Evolutionary conservation across 2,329 filamentous ascomycete genomes (phyloP).

Genomic region (Phaeomoniella chlamydospora): DNA sequence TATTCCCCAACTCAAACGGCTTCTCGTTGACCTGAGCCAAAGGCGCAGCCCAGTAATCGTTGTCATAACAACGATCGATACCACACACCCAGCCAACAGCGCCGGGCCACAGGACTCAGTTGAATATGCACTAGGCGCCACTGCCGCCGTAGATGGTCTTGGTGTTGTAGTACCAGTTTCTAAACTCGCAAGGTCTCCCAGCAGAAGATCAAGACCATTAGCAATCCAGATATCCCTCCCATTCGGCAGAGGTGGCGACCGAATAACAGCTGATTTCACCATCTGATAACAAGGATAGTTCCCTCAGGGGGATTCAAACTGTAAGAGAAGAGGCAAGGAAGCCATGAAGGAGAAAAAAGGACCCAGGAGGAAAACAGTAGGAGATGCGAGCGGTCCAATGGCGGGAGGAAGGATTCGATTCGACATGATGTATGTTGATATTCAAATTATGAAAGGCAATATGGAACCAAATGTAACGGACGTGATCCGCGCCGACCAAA

Average conservation of each 20-base stretch:
- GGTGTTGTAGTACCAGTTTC: neutral
- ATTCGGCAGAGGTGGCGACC: neutral
- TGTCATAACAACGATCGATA: neutral
- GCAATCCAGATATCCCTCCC: neutral
- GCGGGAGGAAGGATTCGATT: neutral
- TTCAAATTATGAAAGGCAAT: too few relatives aligned
- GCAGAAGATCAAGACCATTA: neutral
- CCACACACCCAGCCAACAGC: neutral
- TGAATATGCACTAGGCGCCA: neutral
- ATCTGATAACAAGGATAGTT: neutral
- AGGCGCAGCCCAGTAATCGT: neutral
- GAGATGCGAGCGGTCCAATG: neutral
- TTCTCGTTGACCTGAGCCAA: neutral
- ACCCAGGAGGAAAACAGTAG: neutral
- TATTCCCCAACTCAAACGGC: neutral
- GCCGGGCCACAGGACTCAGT: neutral
- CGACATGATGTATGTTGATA: neutral
- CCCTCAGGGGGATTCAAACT: neutral
- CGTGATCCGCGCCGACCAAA: too few relatives aligned
- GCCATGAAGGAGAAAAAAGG: neutral
- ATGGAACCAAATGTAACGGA: too few relatives aligned
- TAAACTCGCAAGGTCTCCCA: neutral
- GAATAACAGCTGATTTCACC: neutral
- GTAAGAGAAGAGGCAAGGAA: neutral
- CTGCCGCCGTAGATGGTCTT: neutral